Percentiles rank a stretch among this genome's conserved stretches.
These are phyloP conservation scores for Magnaporthiopsis incrustans DNA, from an alignment of 2,329 filamentous ascomycete genomes.

Conservation along the genomic window DNA sequence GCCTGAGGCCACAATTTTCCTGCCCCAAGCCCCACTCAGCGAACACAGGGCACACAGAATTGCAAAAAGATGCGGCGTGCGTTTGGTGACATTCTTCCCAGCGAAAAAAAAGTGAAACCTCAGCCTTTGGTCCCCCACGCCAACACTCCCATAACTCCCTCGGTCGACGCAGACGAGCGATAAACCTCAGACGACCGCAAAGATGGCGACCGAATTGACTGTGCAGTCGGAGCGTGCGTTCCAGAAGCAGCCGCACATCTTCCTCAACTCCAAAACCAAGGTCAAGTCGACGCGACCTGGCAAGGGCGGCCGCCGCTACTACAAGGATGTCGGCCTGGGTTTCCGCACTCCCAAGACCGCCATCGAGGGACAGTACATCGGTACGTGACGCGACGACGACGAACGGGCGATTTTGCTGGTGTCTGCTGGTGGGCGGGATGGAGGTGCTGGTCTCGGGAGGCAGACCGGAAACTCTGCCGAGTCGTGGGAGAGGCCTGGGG, in stretches of 20 bases:
- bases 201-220: constrained; percentile 96
- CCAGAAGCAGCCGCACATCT: constrained; percentile 99
- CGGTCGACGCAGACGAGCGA: constrained; percentile 1
- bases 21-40: not conserved
- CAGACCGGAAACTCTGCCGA: not conserved
- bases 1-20: not conserved
- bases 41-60: constrained; percentile 1
- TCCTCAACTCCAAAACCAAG: constrained; percentile 95
- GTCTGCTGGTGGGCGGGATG: not conserved
- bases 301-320: constrained; percentile 88
- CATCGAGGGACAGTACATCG: constrained; percentile 98
- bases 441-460: not conserved
- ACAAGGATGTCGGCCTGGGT: constrained; percentile 98
- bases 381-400: constrained; percentile 53
- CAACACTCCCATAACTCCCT: constrained; percentile 1
- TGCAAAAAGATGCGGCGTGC: not conserved
- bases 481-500: too few species aligned
- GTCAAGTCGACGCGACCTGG: constrained; percentile 75
- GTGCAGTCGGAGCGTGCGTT: constrained; percentile 99
- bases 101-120: constrained; percentile 3
- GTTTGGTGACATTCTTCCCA: not conserved
- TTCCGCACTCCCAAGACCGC: constrained; percentile 98
- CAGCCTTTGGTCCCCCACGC: not conserved
- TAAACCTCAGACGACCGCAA: constrained; percentile 33
- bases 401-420: not conserved